Percentiles rank a stretch among this genome's conserved stretches.
These are phyloP conservation scores for Luffa aegyptiaca DNA, from an alignment of 306 rosid species.

Conservation along the genomic window DNA sequence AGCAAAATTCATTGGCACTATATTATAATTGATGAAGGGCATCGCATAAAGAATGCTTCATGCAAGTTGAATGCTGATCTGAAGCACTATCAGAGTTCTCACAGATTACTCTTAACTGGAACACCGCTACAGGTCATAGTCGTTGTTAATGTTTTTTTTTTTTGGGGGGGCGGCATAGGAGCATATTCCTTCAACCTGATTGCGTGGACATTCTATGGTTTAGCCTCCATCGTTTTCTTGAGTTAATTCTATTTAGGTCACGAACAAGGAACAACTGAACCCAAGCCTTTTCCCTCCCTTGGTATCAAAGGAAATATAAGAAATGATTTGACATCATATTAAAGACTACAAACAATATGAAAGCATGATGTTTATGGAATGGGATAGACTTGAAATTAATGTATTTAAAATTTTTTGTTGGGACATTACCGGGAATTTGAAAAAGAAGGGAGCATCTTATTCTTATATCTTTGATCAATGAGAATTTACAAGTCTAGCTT, in stretches of 20 bases:
- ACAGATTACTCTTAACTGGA: conserved; percentile 95
- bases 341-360: not conserved
- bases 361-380: not conserved
- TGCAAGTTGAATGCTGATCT: conserved; percentile 96
- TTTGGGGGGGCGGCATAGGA: not conserved
- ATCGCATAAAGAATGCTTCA: conserved; percentile 99
- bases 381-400: not conserved
- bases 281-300: not conserved
- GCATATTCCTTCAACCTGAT: not conserved
- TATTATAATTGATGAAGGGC: conserved; percentile 96
- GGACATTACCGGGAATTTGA: not conserved
- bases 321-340: not conserved
- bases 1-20: conserved; percentile 97
- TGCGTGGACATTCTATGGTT: not conserved
- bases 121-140: conserved; percentile 85
- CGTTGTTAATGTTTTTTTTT: conserved; percentile 11
- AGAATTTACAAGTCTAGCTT: not conserved
- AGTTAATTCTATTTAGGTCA: not conserved
- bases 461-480: not conserved
- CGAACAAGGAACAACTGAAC: not conserved
- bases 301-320: not conserved
- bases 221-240: not conserved
- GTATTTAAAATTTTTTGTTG: not conserved
- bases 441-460: not conserved
- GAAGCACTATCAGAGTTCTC: conserved; percentile 92